Conservation (phyloP, 257 asterid genomes). For the Marsdenia floribunda region DNA sequence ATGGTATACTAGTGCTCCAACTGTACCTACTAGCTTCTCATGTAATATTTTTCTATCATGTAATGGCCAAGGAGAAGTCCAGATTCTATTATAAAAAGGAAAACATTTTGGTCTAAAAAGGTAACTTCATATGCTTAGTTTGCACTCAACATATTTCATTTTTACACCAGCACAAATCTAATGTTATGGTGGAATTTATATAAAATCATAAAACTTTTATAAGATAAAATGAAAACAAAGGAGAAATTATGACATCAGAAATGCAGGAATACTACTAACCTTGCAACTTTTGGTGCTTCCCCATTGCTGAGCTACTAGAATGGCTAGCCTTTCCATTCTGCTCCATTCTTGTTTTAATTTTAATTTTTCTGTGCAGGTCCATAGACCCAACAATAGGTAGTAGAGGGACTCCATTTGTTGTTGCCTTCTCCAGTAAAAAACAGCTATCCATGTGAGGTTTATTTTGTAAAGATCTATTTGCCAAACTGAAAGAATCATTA, state of each 20-base stretch:
- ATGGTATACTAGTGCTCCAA: not conserved
- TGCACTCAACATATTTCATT: not conserved
- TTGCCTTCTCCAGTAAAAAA: conserved; percentile 14
- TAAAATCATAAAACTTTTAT: not conserved
- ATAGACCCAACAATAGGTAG: conserved; percentile 37
- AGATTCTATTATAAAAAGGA: not conserved
- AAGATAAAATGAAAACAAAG: not conserved
- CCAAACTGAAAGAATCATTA: conserved; percentile 25
- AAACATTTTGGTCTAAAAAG: not conserved
- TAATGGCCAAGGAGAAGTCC: not conserved
- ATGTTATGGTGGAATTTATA: not conserved
- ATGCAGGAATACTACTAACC: conserved; percentile 28
- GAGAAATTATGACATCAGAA: not conserved
- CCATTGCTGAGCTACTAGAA: conserved; percentile 18
- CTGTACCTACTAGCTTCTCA: not conserved
- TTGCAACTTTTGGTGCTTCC: conserved; percentile 29
- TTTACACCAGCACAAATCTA: not conserved
- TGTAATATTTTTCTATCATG: not conserved
- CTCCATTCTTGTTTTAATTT: conserved; percentile 26
- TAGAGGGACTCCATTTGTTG: conserved; percentile 48
- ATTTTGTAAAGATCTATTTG: conserved; percentile 19
- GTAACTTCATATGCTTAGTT: not conserved
- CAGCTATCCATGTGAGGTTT: conserved; percentile 18
- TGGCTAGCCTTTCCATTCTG: conserved; percentile 18
- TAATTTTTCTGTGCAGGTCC: conserved; percentile 26